Percentiles rank a stretch among this genome's conserved stretches.
Conservation (phyloP, 2,329 filamentous ascomycete species). For the Dothiorella sarmentorum region DNA sequence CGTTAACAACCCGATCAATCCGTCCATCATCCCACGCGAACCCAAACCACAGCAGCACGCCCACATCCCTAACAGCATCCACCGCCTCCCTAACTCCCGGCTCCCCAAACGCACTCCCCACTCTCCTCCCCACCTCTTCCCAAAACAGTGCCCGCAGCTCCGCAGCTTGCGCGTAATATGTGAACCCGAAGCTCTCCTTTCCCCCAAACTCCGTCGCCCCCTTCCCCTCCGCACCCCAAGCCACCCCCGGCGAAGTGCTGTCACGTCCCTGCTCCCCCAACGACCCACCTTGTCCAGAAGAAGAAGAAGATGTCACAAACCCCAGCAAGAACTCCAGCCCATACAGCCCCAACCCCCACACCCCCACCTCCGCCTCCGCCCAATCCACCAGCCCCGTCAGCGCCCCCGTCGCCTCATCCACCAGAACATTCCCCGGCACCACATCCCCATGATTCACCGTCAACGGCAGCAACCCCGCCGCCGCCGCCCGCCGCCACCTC, state of each 20-base stretch:
- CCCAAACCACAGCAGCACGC: slow-evolving; percentile 61
- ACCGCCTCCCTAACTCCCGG: slow-evolving; percentile 35
- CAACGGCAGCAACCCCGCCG: slow-evolving; percentile 40
- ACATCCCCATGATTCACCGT: slow-evolving; percentile 61
- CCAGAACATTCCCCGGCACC: slow-evolving; percentile 56
- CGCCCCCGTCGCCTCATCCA: slow-evolving; percentile 42
- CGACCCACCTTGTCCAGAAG: neutral
- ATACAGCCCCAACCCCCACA: slow-evolving; percentile 57
- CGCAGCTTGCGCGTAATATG: slow-evolving; percentile 46
- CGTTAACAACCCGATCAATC: slow-evolving; percentile 56
- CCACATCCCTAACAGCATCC: slow-evolving; percentile 48
- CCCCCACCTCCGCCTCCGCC: slow-evolving; percentile 61
- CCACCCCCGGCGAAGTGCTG: neutral
- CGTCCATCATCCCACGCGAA: slow-evolving; percentile 61
- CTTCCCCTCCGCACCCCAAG: neutral
- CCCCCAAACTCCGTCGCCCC: too few species aligned
- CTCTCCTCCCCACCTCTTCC: slow-evolving; percentile 28
- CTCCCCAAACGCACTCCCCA: slow-evolving; percentile 26
- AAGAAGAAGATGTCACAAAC: slow-evolving; percentile 29
- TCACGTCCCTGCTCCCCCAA: neutral
- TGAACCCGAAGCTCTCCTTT: slow-evolving; percentile 19
- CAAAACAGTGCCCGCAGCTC: slow-evolving; percentile 52
- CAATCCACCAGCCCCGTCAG: slow-evolving; percentile 60
- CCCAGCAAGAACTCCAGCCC: slow-evolving; percentile 60
- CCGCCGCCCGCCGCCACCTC: neutral